phyloP scores from a whole-genome alignment of 495 filamentous ascomycete genomes.

The Xylaria scruposa region DNA sequence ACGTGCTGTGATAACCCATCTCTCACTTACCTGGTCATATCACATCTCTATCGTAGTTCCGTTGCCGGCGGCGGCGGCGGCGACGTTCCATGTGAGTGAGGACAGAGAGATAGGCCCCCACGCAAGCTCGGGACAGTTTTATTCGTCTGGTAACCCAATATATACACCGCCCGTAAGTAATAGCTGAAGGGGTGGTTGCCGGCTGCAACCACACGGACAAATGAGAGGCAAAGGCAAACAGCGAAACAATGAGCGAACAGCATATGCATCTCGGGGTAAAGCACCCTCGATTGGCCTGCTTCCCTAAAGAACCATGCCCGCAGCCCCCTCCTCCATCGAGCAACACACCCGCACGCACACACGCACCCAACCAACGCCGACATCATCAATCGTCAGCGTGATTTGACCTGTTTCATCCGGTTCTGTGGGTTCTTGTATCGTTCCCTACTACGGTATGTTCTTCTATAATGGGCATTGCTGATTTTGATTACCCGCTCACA shows the following conservation, averaged over 20 bases:
- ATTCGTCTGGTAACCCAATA: background rate
- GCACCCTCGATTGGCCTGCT: background rate
- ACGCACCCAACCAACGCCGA: background rate
- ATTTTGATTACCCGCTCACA: background rate
- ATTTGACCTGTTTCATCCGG: conserved; percentile 4
- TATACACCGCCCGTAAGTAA: background rate
- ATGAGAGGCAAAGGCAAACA: background rate
- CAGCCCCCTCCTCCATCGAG: background rate
- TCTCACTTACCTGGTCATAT: background rate
- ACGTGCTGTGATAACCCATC: background rate
- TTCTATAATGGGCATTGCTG: too few relatives aligned
- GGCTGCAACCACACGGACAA: conserved; percentile 16
- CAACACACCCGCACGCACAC: background rate
- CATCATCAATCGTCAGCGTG: conserved; percentile 1
- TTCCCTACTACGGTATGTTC: too few relatives aligned
- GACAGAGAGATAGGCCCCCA: background rate
- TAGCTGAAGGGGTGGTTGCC: conserved; percentile 10
- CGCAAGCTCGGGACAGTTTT: background rate
- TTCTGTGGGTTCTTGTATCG: background rate
- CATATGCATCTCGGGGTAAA: conserved; percentile 5
- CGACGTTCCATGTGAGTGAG: too few relatives aligned
- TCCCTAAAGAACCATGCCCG: background rate
- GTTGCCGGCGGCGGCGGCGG: conserved; percentile 7
- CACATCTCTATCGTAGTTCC: background rate
- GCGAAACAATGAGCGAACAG: background rate